Conservation (phyloP, 1,284 basidiomycete species). For the Boletus semigastroideus region DNA sequence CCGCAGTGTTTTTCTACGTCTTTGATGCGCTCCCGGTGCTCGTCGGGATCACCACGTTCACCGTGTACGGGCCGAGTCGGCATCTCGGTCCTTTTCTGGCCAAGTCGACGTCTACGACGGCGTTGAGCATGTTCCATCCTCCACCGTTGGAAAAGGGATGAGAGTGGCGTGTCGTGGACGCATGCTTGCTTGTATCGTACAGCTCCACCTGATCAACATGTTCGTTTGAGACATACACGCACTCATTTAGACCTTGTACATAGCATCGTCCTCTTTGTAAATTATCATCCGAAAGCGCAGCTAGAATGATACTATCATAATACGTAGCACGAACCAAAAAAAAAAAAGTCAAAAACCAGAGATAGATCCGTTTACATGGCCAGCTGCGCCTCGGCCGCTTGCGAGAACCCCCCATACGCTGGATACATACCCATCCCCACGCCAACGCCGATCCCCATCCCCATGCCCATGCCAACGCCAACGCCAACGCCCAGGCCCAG, state of each 20-base stretch:
- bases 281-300: not conserved
- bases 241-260: too few species aligned
- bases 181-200: too few species aligned
- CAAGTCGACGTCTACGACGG: not conserved
- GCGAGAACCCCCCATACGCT: slow-evolving; percentile 20
- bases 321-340: not conserved
- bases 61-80: slow-evolving; percentile 34
- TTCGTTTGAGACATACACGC: too few species aligned
- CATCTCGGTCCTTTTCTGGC: slow-evolving; percentile 19
- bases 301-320: not conserved
- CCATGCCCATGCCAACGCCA: too few species aligned
- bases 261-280: not conserved
- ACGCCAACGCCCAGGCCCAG: too few species aligned
- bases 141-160: not conserved
- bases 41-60: slow-evolving; percentile 38
- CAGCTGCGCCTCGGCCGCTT: slow-evolving; percentile 21
- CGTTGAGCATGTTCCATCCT: not conserved
- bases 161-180: not conserved
- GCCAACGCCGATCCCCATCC: too few species aligned
- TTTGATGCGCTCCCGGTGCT: slow-evolving; percentile 43
- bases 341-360: not conserved
- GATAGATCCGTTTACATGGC: slow-evolving; percentile 18
- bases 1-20: slow-evolving; percentile 39
- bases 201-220: too few species aligned
- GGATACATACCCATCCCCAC: slow-evolving; percentile 14